Percentiles rank a stretch among this genome's conserved stretches.
Evolutionary conservation across 495 filamentous ascomycete genomes (phyloP).

Genomic region (Daldinia bambusicola): DNA sequence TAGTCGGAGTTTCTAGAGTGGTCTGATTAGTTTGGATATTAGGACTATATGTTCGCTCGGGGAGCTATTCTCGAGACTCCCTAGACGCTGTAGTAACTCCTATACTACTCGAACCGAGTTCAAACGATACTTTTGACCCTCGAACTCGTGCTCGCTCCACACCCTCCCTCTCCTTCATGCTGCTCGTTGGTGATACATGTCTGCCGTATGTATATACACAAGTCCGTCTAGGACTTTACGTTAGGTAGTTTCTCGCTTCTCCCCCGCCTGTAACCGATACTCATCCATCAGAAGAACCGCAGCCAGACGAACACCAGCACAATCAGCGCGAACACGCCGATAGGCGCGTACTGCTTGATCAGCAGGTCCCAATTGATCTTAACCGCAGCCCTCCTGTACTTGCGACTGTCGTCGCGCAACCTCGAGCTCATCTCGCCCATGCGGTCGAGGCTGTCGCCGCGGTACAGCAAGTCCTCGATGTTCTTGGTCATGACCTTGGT

Average conservation of each 20-base stretch:
- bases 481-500: conserved; percentile 99
- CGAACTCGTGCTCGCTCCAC: conserved; percentile 10
- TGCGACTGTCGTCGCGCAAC: conserved; percentile 89
- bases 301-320: conserved; percentile 89
- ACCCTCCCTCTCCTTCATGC: neutral
- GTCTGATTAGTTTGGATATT: conserved; percentile 14
- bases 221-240: neutral
- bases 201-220: conserved; percentile 30
- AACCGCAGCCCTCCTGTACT: conserved; percentile 91
- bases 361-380: conserved; percentile 98
- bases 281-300: conserved; percentile 83
- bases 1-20: neutral
- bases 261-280: too few species aligned
- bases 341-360: conserved; percentile 95
- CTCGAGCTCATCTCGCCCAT: conserved; percentile 95
- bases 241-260: neutral
- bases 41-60: neutral
- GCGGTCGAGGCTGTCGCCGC: conserved; percentile 91
- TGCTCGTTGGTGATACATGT: conserved; percentile 29
- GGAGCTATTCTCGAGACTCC: neutral
- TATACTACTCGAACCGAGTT: neutral
- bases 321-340: conserved; percentile 80
- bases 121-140: conserved; percentile 16
- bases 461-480: conserved; percentile 96
- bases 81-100: neutral